Conservation (phyloP, 495 filamentous ascomycete genomes). For the Stereocaulon alpinum region DNA sequence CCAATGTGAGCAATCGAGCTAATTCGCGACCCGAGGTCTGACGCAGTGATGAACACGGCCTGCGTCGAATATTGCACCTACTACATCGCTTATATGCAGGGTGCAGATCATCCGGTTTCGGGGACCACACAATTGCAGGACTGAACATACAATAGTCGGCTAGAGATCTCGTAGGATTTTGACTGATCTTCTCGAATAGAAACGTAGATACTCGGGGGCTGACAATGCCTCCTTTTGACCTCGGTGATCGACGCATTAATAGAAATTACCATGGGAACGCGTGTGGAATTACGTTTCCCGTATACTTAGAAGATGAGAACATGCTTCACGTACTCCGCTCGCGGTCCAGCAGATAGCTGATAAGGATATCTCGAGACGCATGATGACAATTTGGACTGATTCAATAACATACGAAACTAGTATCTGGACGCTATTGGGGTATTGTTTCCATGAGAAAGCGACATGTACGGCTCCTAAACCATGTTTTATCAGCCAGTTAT, state of each 20-base stretch:
- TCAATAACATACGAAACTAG: neutral
- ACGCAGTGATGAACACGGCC: neutral
- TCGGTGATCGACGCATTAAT: no score
- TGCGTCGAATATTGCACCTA: neutral
- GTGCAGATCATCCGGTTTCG: neutral
- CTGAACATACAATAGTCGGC: no score
- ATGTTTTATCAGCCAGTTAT: neutral
- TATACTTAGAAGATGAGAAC: no score
- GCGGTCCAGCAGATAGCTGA: no score
- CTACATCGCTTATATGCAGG: neutral
- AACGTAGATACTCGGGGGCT: no score
- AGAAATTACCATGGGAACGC: no score
- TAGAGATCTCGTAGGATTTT: no score
- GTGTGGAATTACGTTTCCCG: no score
- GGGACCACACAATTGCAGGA: neutral
- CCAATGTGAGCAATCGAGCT: neutral
- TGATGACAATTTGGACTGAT: no score
- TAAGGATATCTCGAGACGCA: neutral
- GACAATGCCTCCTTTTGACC: no score
- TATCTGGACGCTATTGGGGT: constrained; percentile 41
- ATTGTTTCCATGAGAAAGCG: constrained; percentile 41
- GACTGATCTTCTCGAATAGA: no score
- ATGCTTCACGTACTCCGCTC: no score
- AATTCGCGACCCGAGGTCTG: neutral
- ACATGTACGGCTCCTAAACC: constrained; percentile 49